These are phyloP conservation scores for Candida silvicultrix DNA, from an alignment of 805 yeast species.

Conservation along the genomic window DNA sequence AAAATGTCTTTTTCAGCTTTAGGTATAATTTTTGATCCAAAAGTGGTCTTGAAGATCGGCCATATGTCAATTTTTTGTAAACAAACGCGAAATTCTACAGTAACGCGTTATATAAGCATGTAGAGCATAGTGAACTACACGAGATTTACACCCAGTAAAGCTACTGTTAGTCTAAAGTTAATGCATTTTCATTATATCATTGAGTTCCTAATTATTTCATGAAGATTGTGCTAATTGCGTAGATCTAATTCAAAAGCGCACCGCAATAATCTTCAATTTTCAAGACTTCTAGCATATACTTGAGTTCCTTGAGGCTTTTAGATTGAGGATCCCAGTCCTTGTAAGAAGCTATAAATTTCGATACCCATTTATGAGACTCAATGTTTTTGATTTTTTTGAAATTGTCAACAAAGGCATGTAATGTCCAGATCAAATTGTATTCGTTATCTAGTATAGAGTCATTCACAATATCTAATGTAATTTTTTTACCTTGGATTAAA, in stretches of 20 bases:
- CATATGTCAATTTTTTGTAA: background rate
- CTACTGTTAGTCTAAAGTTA: too few relatives aligned
- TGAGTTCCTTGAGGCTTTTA: conserved; percentile 12
- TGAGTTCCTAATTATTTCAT: too few relatives aligned
- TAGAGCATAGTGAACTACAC: background rate
- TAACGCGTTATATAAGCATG: background rate
- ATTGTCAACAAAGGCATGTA: conserved; percentile 31
- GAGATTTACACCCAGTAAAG: background rate
- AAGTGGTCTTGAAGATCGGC: background rate
- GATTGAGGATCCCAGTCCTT: conserved; percentile 13
- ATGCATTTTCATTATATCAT: too few relatives aligned
- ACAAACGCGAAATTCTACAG: background rate
- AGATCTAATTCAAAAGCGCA: background rate
- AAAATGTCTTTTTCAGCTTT: background rate
- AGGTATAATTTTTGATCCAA: background rate
- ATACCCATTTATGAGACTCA: conserved; percentile 15
- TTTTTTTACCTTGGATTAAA: conserved; percentile 10
- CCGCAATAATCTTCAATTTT: conserved; percentile 19
- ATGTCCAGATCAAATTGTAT: conserved; percentile 35
- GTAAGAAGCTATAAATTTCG: conserved; percentile 5
- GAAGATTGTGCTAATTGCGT: too few relatives aligned
- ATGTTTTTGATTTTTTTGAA: conserved; percentile 27
- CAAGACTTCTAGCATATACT: conserved; percentile 20
- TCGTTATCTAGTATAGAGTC: conserved; percentile 24
- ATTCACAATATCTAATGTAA: conserved; percentile 1